Percentiles rank a stretch among this genome's conserved stretches.
Evolutionary conservation across 176 grass and related monocot species (phyloP).

Genomic region (Panicum miliaceum): DNA sequence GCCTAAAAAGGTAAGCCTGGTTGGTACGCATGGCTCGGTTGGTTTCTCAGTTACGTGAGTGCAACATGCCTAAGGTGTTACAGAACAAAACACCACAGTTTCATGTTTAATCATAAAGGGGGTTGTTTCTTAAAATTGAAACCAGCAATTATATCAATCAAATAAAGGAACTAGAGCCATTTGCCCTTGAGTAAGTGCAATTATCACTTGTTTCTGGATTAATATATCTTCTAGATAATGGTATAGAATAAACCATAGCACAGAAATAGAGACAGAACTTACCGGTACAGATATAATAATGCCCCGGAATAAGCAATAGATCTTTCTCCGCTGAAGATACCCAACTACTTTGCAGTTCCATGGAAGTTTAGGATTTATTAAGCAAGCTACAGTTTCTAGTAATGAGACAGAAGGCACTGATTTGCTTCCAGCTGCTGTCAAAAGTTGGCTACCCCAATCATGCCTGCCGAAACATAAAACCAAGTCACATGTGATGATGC

Average conservation of each 20-base stretch:
- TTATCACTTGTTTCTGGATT: background rate
- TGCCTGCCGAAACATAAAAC: conserved; percentile 59
- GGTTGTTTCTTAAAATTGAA: background rate
- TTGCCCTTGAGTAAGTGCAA: background rate
- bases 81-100: background rate
- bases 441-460: conserved; percentile 63
- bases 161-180: conserved; percentile 16
- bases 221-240: conserved; percentile 3
- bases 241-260: background rate
- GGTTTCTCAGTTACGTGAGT: background rate
- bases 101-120: background rate
- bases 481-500: conserved; percentile 14
- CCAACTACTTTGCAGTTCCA: conserved; percentile 71
- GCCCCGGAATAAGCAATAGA: conserved; percentile 75
- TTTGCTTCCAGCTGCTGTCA: conserved; percentile 59
- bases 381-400: conserved; percentile 75
- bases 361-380: conserved; percentile 79
- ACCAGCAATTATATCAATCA: background rate
- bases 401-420: conserved; percentile 58
- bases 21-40: background rate
- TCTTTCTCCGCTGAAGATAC: conserved; percentile 70
- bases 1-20: background rate
- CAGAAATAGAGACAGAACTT: conserved; percentile 43
- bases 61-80: background rate
- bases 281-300: conserved; percentile 73